phyloP scores from a whole-genome alignment of 1,284 basidiomycete species.

The Agroathelia rolfsii region DNA sequence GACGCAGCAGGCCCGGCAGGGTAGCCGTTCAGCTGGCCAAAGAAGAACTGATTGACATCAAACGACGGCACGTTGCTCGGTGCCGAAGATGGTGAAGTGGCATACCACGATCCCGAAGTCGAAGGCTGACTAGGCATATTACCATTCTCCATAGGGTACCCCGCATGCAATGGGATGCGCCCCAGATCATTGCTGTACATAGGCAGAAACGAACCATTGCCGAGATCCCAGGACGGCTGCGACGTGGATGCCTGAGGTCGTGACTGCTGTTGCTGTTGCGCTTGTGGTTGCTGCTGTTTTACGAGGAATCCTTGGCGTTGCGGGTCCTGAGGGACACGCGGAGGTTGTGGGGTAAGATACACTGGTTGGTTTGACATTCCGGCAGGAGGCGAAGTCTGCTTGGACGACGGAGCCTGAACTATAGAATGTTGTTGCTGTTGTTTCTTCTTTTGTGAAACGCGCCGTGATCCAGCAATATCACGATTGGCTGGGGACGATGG shows the following conservation, averaged over 20 bases:
- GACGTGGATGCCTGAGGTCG: conserved; percentile 1
- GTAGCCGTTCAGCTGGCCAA: too few species aligned
- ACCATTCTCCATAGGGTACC: conserved; percentile 8
- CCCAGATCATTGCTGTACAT: conserved; percentile 53
- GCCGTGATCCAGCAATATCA: conserved; percentile 23
- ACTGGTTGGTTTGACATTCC: too few species aligned
- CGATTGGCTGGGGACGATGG: conserved; percentile 9
- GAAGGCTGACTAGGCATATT: conserved; percentile 6
- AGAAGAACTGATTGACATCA: too few species aligned
- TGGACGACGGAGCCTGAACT: conserved; percentile 8
- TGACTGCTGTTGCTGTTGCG: conserved; percentile 6
- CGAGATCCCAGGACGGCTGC: conserved; percentile 7
- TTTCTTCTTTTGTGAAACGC: conserved; percentile 14
- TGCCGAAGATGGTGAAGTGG: too few species aligned
- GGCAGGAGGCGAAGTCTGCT: too few species aligned
- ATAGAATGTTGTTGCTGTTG: not conserved
- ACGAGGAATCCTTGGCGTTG: conserved; percentile 9
- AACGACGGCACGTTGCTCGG: too few species aligned
- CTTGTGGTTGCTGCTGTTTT: conserved; percentile 3
- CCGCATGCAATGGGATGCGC: conserved; percentile 40
- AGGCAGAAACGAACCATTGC: conserved; percentile 28
- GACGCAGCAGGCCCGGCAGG: too few species aligned
- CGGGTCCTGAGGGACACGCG: too few species aligned
- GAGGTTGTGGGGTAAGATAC: too few species aligned
- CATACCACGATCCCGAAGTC: conserved; percentile 9